A percentile compares a stretch with the other conserved stretches of the same genome.
phyloP scores from a whole-genome alignment of 106 monocot species.

The Dioscorea alata region DNA sequence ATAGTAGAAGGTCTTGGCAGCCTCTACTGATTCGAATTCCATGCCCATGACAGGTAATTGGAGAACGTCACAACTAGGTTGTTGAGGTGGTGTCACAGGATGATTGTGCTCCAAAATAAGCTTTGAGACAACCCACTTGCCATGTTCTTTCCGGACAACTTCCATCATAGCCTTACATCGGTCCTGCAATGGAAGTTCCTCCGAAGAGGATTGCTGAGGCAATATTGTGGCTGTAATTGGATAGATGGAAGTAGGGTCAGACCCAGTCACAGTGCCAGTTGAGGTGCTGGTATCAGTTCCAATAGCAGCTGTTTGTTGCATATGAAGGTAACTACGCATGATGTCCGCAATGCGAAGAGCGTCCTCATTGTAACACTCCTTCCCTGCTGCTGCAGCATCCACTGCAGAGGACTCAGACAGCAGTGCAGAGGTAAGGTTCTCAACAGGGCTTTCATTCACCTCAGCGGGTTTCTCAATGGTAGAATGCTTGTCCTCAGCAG shows the following conservation, averaged over 20 bases:
- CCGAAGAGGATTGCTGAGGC: no score
- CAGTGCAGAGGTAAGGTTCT: background rate
- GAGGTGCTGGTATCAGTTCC: background rate
- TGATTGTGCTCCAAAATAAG: slow-evolving; percentile 48
- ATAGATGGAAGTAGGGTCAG: no score
- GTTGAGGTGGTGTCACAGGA: background rate
- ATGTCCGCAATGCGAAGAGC: slow-evolving; percentile 30
- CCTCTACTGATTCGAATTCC: slow-evolving; percentile 51
- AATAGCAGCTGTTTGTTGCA: slow-evolving; percentile 1
- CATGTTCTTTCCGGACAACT: slow-evolving; percentile 34
- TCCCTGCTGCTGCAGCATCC: background rate
- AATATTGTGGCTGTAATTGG: no score
- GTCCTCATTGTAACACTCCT: slow-evolving; percentile 7
- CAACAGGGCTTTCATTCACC: background rate
- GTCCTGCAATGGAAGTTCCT: background rate
- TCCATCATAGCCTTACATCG: slow-evolving; percentile 56
- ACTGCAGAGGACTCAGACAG: background rate
- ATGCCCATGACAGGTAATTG: slow-evolving; percentile 18
- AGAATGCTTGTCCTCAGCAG: background rate
- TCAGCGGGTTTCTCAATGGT: background rate
- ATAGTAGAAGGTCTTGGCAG: slow-evolving; percentile 40
- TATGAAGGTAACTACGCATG: slow-evolving; percentile 31
- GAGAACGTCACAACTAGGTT: background rate
- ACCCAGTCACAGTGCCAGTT: no score
- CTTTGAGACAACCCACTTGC: slow-evolving; percentile 45